Evolutionary conservation across 1,139 yeast species (phyloP).

Genomic region (Protomyces pachydermus): DNA sequence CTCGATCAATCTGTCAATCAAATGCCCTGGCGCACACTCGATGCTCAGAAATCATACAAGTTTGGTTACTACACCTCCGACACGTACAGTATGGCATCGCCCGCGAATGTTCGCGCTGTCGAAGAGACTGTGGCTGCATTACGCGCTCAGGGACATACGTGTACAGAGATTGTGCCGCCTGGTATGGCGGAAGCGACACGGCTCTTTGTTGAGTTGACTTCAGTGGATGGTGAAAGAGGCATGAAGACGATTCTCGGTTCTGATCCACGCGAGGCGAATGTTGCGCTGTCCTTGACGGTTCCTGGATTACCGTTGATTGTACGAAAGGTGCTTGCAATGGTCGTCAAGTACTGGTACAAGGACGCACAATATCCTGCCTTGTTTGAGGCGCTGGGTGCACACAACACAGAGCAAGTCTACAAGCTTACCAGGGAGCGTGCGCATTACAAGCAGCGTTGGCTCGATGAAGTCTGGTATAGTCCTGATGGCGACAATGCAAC

Average conservation of each 20-base stretch:
- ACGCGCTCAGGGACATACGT: conserved; percentile 45
- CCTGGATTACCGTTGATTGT: conserved; percentile 40
- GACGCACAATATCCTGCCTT: conserved; percentile 44
- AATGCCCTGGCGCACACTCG: conserved; percentile 43
- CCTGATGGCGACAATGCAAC: background rate
- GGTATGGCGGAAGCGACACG: conserved; percentile 45
- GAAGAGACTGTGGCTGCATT: conserved; percentile 43
- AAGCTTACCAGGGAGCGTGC: conserved; percentile 42
- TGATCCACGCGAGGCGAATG: conserved; percentile 46
- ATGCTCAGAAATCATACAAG: background rate
- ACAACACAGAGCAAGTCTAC: conserved; percentile 43
- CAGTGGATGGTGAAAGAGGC: conserved; percentile 46
- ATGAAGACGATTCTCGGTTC: conserved; percentile 63
- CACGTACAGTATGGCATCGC: conserved; percentile 63
- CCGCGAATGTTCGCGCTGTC: conserved; percentile 53
- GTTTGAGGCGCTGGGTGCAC: conserved; percentile 42
- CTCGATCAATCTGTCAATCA: conserved; percentile 48
- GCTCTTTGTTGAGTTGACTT: conserved; percentile 50
- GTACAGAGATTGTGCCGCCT: conserved; percentile 43
- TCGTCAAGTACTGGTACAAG: conserved; percentile 38
- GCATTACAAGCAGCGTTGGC: conserved; percentile 34
- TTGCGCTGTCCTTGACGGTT: conserved; percentile 42
- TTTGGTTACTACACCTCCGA: conserved; percentile 50
- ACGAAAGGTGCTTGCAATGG: conserved; percentile 39
- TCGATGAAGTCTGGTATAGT: conserved; percentile 6